Evolutionary conservation across 192 early-diverging fungal species (phyloP).

Genomic region (Coemansia sp.): DNA sequence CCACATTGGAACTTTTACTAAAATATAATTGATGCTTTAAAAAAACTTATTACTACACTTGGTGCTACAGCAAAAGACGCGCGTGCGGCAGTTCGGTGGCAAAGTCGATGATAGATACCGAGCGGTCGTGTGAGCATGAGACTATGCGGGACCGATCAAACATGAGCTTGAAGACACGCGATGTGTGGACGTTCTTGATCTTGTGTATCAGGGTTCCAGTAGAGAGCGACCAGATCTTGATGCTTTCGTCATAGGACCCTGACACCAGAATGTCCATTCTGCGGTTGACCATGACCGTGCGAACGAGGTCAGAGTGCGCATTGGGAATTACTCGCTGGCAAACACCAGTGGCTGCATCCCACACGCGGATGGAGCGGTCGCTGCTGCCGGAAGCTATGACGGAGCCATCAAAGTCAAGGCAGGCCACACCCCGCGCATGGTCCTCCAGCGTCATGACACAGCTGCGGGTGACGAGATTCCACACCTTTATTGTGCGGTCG

Average conservation of each 20-base stretch:
- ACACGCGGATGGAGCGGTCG: conserved; percentile 77
- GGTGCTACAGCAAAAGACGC: conserved; percentile 22
- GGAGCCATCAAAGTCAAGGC: conserved; percentile 86
- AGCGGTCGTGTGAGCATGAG: conserved; percentile 73
- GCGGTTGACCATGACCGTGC: conserved; percentile 41
- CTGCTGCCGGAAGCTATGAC: conserved; percentile 83
- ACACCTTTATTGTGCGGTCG: conserved; percentile 83
- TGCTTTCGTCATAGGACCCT: conserved; percentile 84
- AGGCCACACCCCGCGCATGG: conserved; percentile 83
- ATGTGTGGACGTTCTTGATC: conserved; percentile 61
- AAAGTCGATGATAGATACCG: conserved; percentile 48
- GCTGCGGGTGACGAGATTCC: conserved; percentile 73
- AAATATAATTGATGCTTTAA: not conserved
- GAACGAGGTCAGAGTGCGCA: conserved; percentile 39
- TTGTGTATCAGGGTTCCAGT: conserved; percentile 63
- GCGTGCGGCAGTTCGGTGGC: conserved; percentile 29
- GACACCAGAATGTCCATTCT: conserved; percentile 66
- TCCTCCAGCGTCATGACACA: conserved; percentile 68
- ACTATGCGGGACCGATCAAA: conserved; percentile 82
- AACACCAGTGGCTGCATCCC: conserved; percentile 64
- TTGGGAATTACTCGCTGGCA: conserved; percentile 55
- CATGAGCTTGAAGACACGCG: conserved; percentile 78
- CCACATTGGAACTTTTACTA: too few species aligned
- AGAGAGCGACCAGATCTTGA: conserved; percentile 85
- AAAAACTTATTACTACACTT: not conserved